Evolutionary conservation across 2,329 filamentous ascomycete genomes (phyloP).

Genomic region (Elsinoe arachidis): DNA sequence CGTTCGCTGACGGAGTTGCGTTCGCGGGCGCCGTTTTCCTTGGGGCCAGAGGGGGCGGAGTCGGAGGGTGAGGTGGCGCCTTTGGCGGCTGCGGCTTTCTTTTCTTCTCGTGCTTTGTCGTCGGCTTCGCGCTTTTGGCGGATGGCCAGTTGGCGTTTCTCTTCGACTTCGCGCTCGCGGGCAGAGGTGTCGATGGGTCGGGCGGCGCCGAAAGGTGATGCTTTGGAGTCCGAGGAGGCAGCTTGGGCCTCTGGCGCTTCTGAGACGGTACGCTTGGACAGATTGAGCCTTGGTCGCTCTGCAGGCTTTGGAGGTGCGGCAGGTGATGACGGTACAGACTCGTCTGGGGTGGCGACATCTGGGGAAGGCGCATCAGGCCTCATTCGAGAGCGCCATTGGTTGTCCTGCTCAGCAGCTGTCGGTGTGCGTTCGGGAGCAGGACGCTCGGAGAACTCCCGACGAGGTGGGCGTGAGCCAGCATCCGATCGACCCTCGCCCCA

Average conservation of each 20-base stretch:
- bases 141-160: slow-evolving; percentile 66
- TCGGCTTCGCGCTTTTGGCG: slow-evolving; percentile 81
- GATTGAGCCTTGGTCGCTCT: slow-evolving; percentile 71
- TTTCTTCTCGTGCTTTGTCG: slow-evolving; percentile 69
- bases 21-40: slow-evolving; percentile 26
- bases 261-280: slow-evolving; percentile 83
- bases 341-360: slow-evolving; percentile 56
- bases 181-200: slow-evolving; percentile 88
- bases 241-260: slow-evolving; percentile 48
- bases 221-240: slow-evolving; percentile 56
- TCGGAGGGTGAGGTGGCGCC: slow-evolving; percentile 30
- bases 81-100: slow-evolving; percentile 53
- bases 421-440: slow-evolving; percentile 60
- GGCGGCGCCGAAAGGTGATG: slow-evolving; percentile 88
- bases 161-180: slow-evolving; percentile 80
- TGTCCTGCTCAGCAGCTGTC: slow-evolving; percentile 86
- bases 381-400: slow-evolving; percentile 88
- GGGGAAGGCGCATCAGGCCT: slow-evolving; percentile 65
- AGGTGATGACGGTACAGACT: slow-evolving; percentile 67
- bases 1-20: slow-evolving; percentile 18
- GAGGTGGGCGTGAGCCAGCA: slow-evolving; percentile 70
- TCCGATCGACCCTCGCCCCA: slow-evolving; percentile 56
- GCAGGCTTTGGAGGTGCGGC: slow-evolving; percentile 51
- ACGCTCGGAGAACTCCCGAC: slow-evolving; percentile 65
- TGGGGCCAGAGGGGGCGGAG: slow-evolving; percentile 25